Conservation (phyloP, 345 rosid genomes). For the Eucalyptus curtisii region DNA sequence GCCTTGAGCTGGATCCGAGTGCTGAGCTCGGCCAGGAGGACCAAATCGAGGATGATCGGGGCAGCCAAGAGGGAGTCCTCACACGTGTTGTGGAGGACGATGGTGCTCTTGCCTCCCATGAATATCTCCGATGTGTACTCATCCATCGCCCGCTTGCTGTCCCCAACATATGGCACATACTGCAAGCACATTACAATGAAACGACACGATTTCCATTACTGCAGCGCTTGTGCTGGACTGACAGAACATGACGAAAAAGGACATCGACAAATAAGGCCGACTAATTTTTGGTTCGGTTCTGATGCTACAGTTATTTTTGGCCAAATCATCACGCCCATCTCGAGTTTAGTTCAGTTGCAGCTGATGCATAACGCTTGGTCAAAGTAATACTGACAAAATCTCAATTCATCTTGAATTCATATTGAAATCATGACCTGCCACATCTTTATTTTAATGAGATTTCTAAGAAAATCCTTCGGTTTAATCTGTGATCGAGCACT, state of each 20-base stretch:
- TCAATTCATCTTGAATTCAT: not conserved
- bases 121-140: slow-evolving; percentile 98
- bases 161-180: slow-evolving; percentile 97
- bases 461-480: not conserved
- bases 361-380: not conserved
- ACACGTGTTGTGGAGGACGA: slow-evolving; percentile 89
- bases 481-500: not conserved
- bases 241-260: not conserved
- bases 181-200: not conserved
- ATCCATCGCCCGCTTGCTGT: slow-evolving; percentile 99
- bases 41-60: slow-evolving; percentile 89
- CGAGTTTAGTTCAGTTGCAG: not conserved
- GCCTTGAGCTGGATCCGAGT: slow-evolving; percentile 78
- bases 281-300: not conserved
- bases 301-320: not conserved
- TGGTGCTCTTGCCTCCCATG: slow-evolving; percentile 95
- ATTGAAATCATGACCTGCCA: not conserved
- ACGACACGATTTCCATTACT: not conserved
- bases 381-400: not conserved
- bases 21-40: slow-evolving; percentile 92
- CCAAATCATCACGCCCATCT: not conserved
- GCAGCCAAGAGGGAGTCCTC: slow-evolving; percentile 98
- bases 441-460: not conserved
- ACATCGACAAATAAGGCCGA: not conserved
- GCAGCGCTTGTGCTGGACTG: not conserved